Evolutionary conservation across 352 stramenopile genomes (phyloP), one percentile per base, ranked within the genome.

Genomic region (Phytophthora parvispora): DNA sequence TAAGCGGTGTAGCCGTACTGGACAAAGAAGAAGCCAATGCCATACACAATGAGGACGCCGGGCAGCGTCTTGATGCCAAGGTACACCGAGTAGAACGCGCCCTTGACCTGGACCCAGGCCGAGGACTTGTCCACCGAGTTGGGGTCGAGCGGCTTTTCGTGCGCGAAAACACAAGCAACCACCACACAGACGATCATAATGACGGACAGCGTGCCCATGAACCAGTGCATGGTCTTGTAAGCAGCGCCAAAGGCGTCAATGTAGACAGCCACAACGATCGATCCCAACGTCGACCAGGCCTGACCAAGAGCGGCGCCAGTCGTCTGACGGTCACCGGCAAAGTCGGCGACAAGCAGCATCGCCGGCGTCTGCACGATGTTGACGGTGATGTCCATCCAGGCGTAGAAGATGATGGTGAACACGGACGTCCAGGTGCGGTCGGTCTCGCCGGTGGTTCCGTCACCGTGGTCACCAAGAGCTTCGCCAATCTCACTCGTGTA

Each of bases 241-340:
- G 83, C 83, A 8, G 78, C 64, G 27, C 83, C 83, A 42, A 83
- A 87, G 34, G 75, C 51, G n/a, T 80, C 52, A 34, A 89, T 87
- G 68, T 88, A 54, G 18, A 72, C 27, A 24, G 67, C 67, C 2
- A 74, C 22, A 18, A 70, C 67, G n/a, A 74, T 74, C 1, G 60
- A 74, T 49, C 53, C 53, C 47, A 66, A 34, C 4, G 72, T 86
- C 50, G 74, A 78, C 57, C 74, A 83, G 13, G 64, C 81, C 45
- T 80, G 70, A 3, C 70, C 78, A 2, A 89, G 65, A 59, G 73
- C 73, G 24, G 76, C 76, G 40, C 76, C 81, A 0, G 67, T 77
- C 6, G 80, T 86, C 56, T 89, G 81, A 51, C 81, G 78, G 51
- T 86, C 74, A 38, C 79, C 79, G 9, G 81, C 81, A 56, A 87